Conservation (phyloP, 352 stramenopile genomes). For the Hyaloperonospora arabidopsidis region DNA sequence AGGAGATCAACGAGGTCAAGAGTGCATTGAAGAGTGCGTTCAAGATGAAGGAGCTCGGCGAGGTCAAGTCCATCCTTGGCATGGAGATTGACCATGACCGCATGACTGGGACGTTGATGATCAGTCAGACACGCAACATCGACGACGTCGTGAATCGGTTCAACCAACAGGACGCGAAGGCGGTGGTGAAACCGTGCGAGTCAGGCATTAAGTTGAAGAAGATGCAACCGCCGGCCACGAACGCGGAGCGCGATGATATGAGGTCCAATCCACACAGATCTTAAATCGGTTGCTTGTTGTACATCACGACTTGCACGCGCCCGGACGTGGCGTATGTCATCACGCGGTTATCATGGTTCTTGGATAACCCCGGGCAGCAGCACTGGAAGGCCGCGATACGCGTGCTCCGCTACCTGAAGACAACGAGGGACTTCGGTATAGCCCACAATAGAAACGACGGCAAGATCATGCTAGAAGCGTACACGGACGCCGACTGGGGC, state of each 20-base stretch:
- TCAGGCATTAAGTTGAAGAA: not conserved
- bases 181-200: not conserved
- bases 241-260: not conserved
- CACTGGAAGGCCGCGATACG: not conserved
- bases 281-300: not conserved
- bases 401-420: not conserved
- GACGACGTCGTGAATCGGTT: not conserved
- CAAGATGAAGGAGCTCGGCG: not conserved
- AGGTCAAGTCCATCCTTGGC: not conserved
- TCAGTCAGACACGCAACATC: conserved; percentile 5
- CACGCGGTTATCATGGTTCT: not conserved
- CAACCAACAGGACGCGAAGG: not conserved
- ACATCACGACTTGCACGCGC: not conserved
- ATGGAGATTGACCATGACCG: not conserved
- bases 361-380: not conserved
- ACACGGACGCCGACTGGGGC: no score
- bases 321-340: not conserved
- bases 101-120: not conserved
- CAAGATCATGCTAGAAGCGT: no score
- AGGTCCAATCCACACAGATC: not conserved
- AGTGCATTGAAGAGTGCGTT: not conserved
- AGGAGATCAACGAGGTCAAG: not conserved
- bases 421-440: not conserved
- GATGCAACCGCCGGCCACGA: not conserved
- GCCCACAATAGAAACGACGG: not conserved